Conservation (phyloP, 2,329 filamentous ascomycete genomes). For the Fusarium keratoplasticum region DNA sequence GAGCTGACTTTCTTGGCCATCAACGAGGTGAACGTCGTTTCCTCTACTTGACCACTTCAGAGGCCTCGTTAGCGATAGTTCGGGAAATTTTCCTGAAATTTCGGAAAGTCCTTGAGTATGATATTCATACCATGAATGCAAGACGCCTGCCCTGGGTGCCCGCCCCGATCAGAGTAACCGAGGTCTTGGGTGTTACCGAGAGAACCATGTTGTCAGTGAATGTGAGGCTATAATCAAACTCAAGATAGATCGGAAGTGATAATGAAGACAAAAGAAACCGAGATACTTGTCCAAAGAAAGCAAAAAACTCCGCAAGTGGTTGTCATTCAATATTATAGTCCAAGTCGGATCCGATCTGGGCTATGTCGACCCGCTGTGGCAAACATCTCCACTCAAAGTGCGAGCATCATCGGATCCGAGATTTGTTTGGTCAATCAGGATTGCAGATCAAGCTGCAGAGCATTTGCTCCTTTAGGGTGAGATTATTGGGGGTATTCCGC, state of each 20-base stretch:
- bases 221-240: not conserved
- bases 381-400: not conserved
- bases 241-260: not conserved
- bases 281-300: not conserved
- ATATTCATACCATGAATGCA: conserved; percentile 45
- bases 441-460: conserved; percentile 1
- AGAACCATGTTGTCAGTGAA: conserved; percentile 25
- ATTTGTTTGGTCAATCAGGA: not conserved
- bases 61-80: not conserved
- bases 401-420: conserved; percentile 27
- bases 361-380: conserved; percentile 11
- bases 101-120: no score
- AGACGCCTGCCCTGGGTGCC: conserved; percentile 48
- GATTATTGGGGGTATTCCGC: not conserved
- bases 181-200: conserved; percentile 8
- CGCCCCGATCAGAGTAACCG: conserved; percentile 45
- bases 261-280: not conserved
- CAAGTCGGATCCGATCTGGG: conserved; percentile 25
- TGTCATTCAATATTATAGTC: not conserved
- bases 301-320: not conserved
- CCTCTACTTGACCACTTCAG: conserved; percentile 47
- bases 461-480: not conserved
- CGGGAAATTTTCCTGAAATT: fast-evolving
- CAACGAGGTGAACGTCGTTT: conserved; percentile 45
- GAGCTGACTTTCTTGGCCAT: conserved; percentile 42